Evolutionary conservation across 2,329 filamentous ascomycete genomes (phyloP).

Genomic region (Alternaria sp.): DNA sequence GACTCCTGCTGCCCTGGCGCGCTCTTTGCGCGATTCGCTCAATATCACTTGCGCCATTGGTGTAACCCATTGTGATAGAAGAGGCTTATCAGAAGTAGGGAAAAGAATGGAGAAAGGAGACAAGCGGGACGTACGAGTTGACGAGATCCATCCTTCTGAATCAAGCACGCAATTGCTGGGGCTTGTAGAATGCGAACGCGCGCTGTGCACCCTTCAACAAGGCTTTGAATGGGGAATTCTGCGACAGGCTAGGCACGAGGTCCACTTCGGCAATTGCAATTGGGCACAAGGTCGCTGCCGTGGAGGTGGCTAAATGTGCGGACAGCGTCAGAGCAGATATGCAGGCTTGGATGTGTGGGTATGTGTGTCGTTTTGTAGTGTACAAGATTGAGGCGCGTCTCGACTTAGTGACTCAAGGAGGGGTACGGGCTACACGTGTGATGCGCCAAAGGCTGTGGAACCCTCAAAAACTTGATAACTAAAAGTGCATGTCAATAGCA

Average conservation of each 20-base stretch:
- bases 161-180: constrained; percentile 33
- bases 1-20: constrained; percentile 44
- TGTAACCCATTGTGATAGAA: constrained; percentile 32
- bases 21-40: constrained; percentile 32
- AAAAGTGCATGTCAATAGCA: neutral
- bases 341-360: constrained; percentile 27
- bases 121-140: constrained; percentile 47
- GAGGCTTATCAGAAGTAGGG: constrained; percentile 2
- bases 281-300: constrained; percentile 23
- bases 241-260: constrained; percentile 29
- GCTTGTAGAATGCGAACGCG: constrained; percentile 27
- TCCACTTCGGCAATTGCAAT: constrained; percentile 37
- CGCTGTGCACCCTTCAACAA: constrained; percentile 9
- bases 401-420: constrained; percentile 37
- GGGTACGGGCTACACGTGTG: constrained; percentile 35
- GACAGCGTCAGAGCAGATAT: constrained; percentile 21
- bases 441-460: constrained; percentile 29
- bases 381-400: constrained; percentile 27
- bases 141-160: constrained; percentile 52
- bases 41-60: constrained; percentile 30
- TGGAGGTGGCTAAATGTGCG: constrained; percentile 25
- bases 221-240: constrained; percentile 24
- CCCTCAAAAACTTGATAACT: neutral
- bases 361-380: constrained; percentile 45
- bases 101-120: constrained; percentile 15